Conservation (phyloP, 306 rosid species). For the Sechiopsis laciniata region DNA sequence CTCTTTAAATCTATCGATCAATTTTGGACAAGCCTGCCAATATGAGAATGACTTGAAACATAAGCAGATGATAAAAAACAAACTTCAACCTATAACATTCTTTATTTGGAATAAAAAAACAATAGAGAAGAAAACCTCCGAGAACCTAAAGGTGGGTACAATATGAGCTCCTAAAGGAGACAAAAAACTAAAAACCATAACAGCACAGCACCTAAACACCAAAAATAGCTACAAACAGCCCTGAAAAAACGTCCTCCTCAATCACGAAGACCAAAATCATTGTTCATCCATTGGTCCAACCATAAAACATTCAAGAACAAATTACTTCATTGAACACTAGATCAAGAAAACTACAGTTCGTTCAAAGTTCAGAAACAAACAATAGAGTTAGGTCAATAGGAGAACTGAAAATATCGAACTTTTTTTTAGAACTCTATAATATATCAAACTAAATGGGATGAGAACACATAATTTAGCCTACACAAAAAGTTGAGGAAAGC, state of each 20-base stretch:
- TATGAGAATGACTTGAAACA: slow-evolving; percentile 8
- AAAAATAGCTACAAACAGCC: too few relatives aligned
- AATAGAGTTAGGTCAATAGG: background rate
- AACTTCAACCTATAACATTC: background rate
- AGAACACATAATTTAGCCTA: slow-evolving; percentile 4
- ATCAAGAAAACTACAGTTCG: background rate
- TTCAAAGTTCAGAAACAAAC: background rate
- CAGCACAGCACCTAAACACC: too few relatives aligned
- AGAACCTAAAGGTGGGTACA: too few relatives aligned
- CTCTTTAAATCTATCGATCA: slow-evolving; percentile 93
- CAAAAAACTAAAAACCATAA: too few relatives aligned
- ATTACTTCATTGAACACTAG: background rate
- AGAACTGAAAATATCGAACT: background rate
- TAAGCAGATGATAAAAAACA: background rate
- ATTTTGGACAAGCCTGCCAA: slow-evolving; percentile 90
- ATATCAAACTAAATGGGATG: background rate
- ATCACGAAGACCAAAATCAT: too few relatives aligned
- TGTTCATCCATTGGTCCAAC: too few relatives aligned
- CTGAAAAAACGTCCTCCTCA: too few relatives aligned
- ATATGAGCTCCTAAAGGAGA: too few relatives aligned
- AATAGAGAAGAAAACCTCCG: too few relatives aligned
- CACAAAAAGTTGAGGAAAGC: slow-evolving; percentile 18
- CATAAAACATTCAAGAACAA: slow-evolving; percentile 4
- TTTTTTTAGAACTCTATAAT: too few relatives aligned
- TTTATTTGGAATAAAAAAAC: too few relatives aligned